Percentiles rank a stretch among this genome's conserved stretches.
These are phyloP conservation scores for Puccinia brachypodii DNA, from an alignment of 1,284 basidiomycete species.

Conservation along the genomic window DNA sequence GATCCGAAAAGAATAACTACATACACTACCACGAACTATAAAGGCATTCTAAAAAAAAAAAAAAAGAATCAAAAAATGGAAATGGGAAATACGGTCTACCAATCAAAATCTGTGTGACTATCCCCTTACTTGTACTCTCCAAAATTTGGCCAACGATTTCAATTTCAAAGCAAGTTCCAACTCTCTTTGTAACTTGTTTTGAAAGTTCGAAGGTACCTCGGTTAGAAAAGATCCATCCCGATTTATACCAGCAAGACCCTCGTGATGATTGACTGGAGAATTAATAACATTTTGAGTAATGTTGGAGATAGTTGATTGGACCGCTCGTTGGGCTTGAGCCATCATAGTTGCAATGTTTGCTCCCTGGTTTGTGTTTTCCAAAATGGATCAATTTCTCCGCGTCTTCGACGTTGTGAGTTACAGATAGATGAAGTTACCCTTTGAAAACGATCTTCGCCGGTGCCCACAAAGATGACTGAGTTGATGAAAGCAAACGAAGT, in stretches of 20 bases:
- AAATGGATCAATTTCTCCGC: no score
- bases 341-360: constrained; percentile 27
- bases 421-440: no score
- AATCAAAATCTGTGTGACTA: not conserved
- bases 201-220: constrained; percentile 43
- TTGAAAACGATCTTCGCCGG: constrained; percentile 39
- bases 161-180: constrained; percentile 44
- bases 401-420: no score
- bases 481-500: constrained; percentile 42
- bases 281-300: constrained; percentile 35
- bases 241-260: constrained; percentile 40
- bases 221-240: constrained; percentile 34
- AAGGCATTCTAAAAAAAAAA: constrained; percentile 40
- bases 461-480: constrained; percentile 41
- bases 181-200: constrained; percentile 42
- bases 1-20: not conserved
- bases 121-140: constrained; percentile 44
- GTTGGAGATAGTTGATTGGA: constrained; percentile 48
- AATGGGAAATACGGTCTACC: not conserved
- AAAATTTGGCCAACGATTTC: constrained; percentile 46
- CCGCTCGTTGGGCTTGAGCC: constrained; percentile 36
- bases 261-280: constrained; percentile 19
- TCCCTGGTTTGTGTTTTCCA: constrained; percentile 10
- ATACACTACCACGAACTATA: constrained; percentile 41
- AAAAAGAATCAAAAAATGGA: not conserved